Evolutionary conservation across 116 monocot genomes (phyloP), one percentile per base, ranked within the genome.

Genomic region (Zostera marina): DNA sequence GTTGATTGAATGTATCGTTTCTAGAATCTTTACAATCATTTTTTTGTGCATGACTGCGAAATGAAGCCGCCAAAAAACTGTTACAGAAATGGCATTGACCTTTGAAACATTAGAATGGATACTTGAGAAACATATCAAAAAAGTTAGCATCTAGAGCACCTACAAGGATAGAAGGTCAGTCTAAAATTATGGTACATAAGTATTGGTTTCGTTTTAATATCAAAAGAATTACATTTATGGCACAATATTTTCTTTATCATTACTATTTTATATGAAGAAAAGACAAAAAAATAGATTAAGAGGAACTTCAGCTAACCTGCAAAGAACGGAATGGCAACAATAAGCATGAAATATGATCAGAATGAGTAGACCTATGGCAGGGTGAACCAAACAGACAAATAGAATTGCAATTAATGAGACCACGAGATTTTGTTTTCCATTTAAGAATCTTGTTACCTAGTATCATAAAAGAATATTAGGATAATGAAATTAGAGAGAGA

Each of bases 11-110:
- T 59, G 49, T 70, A 71, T 46, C 74, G 43, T 17, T 68, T 51
- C 25, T 67, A 14, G 79, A 61, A 21, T 65, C 62, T 52, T 52
- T 49, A 1, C 60, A 52, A 20, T 84, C 88, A 63, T 73, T 84
- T 66, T 66, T 69, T 48, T 88, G 84, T 63, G 79, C 59, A 73
- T 73, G 72, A 67, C 84, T 84, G 73, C 81, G 84, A 82, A 77
- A 88, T 40, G 81, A 84, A 88, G 93, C 73, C 64, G 77, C 79
- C 84, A 88, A 84, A 84, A 81, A 81, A 81, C 88, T 87, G 87
- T 83, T 75, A 88, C 93, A 93, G 52, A 67, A 55, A 59, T 52
- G 26, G 43, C 26, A 67, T 21, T 20, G 11, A 22, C 56, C 56
- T 56, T 70, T 69, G 68, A 70, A 24, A 76, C 49, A 23, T 44